Evolutionary conservation across 345 rosid species (phyloP).

Genomic region (Microthlaspi erraticum): DNA sequence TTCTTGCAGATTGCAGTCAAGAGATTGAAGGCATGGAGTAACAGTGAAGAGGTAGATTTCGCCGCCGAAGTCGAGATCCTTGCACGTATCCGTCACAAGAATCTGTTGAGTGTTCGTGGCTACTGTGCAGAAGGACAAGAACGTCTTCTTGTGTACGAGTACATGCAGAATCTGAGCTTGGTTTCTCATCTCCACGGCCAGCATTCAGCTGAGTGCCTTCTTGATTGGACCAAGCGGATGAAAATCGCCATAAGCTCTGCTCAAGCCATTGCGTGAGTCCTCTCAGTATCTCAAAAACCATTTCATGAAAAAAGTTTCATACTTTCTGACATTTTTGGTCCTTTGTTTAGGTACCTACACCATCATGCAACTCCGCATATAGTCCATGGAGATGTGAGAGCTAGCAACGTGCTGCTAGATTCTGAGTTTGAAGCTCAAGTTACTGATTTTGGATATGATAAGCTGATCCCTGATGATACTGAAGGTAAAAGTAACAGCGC

Average conservation of each 20-base stretch:
- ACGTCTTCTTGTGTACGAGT: conserved; percentile 90
- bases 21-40: conserved; percentile 96
- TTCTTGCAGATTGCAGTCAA: conserved; percentile 85
- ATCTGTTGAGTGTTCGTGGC: conserved; percentile 86
- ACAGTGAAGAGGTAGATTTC: conserved; percentile 90
- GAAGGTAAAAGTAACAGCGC: conserved; percentile 77
- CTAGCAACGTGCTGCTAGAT: conserved; percentile 69
- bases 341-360: conserved; percentile 77
- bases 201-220: conserved; percentile 81
- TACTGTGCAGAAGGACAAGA: conserved; percentile 99
- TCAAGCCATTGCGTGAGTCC: conserved; percentile 81
- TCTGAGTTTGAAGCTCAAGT: conserved; percentile 74
- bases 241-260: conserved; percentile 84
- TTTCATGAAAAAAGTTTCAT: background rate
- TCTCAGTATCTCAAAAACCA: conserved; percentile 21
- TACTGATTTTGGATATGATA: conserved; percentile 88
- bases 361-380: conserved; percentile 80
- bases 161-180: conserved; percentile 91
- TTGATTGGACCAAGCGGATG: conserved; percentile 82
- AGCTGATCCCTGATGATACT: conserved; percentile 83
- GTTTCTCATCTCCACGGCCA: conserved; percentile 98
- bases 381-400: conserved; percentile 67
- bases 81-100: conserved; percentile 91
- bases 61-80: conserved; percentile 90
- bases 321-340: conserved; percentile 4